Base-by-base conservation (phyloP, 306 rosid genomes). In the Pueraria montana region DNA sequence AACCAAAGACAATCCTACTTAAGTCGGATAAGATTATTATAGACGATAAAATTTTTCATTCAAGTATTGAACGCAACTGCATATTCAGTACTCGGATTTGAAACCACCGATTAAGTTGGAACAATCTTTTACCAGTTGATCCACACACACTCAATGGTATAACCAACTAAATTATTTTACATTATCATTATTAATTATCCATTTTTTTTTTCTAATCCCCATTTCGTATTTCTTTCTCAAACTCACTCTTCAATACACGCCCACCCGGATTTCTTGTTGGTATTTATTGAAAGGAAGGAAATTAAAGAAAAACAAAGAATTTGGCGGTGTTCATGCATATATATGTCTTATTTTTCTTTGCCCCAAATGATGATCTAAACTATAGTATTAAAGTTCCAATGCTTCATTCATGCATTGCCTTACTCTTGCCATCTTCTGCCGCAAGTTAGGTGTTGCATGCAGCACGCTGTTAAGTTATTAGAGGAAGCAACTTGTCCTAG, bases 401-500 rank as follows among this genome's bases (percentile, higher is more conserved):
- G 21, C 30, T 32, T 52, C 5, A 20, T 32, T 52, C 5, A 20
- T 10, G 55, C 18, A 48, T 79, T 67, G 76, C 68, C 75, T 3
- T 64, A 45, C 61, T 38, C 69, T 74, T 52, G 85, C 86, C 72
- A 82, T 76, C 40, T 26, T 32, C 10, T 48, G 9, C 32, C 74
- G 67, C 27, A 70, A 83, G 86, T 83, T 64, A 53, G 69, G 76
- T 50, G 18, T 48, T 82, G 89, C 89, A 78, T 86, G 88, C 76
- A 72, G 26, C 86, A 86, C 63, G 86, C 86, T 61, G 65, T 50
- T 61, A 70, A 50, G 43, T 56, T 50, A 26, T 50, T 45, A 5
- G 17, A 42, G 16, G 56, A 46, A 32, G 20, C 81, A 84, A 79
- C 78, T 46, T 65, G 74, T 46, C 21, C 46, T 49, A 82, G 38